Conservation (phyloP, 495 filamentous ascomycete species). For the Penicillium antarcticum region DNA sequence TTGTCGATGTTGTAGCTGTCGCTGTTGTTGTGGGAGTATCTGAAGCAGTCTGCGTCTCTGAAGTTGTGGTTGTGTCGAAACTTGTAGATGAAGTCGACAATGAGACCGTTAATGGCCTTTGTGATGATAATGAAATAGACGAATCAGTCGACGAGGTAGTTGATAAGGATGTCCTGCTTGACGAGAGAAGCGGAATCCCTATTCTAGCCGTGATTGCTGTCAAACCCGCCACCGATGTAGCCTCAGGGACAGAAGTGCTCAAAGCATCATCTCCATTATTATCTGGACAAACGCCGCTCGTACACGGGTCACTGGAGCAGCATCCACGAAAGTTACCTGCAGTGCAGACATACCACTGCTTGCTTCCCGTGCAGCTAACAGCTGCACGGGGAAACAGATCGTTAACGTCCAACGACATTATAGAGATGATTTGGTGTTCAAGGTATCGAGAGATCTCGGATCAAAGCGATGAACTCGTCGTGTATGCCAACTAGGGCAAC, state of each 20-base stretch:
- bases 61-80: neutral
- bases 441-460: neutral
- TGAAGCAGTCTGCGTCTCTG: neutral
- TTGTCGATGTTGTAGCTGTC: neutral
- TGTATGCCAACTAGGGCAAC: neutral
- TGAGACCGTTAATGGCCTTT: neutral
- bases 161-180: neutral
- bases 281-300: constrained; percentile 31
- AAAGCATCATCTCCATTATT: constrained; percentile 1
- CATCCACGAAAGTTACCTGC: constrained; percentile 31
- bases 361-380: constrained; percentile 13
- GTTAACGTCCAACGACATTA: neutral
- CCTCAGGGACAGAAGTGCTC: neutral
- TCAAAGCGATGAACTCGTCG: neutral
- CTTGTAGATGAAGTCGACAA: neutral
- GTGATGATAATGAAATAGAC: neutral
- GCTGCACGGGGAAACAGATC: constrained; percentile 6
- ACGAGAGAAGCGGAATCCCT: too few relatives aligned
- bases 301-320: constrained; percentile 38
- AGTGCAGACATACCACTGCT: constrained; percentile 32
- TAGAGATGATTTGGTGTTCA: neutral
- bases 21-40: neutral
- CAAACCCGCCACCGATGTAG: too few relatives aligned
- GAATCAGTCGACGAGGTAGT: neutral
- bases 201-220: neutral